These are phyloP conservation scores for Sphaerulina musiva DNA, from an alignment of 2,329 filamentous ascomycete species.

Conservation along the genomic window DNA sequence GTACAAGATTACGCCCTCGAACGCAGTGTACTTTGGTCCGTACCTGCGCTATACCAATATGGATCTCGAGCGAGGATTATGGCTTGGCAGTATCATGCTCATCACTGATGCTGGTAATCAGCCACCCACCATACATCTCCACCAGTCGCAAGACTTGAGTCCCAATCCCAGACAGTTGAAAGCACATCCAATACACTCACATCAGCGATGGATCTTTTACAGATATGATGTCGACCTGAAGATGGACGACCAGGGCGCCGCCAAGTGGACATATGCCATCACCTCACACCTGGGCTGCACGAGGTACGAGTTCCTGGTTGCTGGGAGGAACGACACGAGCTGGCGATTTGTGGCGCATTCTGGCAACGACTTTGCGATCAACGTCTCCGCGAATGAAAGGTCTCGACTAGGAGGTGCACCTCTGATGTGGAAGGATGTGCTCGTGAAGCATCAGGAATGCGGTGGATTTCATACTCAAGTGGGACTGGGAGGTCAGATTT, in stretches of 20 bases:
- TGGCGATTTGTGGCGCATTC: conserved; percentile 97
- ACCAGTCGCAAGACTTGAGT: conserved; percentile 81
- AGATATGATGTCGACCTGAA: conserved; percentile 84
- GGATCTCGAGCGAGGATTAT: conserved; percentile 83
- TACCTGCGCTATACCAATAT: conserved; percentile 96
- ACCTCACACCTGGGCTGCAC: conserved; percentile 96
- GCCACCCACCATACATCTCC: conserved; percentile 91
- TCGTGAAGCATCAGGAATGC: conserved; percentile 94
- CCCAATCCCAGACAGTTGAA: conserved; percentile 82
- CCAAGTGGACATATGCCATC: conserved; percentile 96
- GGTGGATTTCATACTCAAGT: conserved; percentile 93
- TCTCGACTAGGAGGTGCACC: conserved; percentile 80
- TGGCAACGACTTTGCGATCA: conserved; percentile 88
- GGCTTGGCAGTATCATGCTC: conserved; percentile 89
- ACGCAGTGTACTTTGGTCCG: conserved; percentile 95
- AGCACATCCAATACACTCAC: conserved; percentile 73
- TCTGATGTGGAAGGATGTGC: conserved; percentile 98
- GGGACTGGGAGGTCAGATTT: conserved; percentile 89
- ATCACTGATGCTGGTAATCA: conserved; percentile 78
- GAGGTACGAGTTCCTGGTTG: conserved; percentile 94
- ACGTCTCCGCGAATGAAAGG: conserved; percentile 79
- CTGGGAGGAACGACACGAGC: conserved; percentile 78
- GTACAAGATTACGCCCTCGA: conserved; percentile 89
- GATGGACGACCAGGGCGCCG: conserved; percentile 72
- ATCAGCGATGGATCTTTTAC: conserved; percentile 93